Base-by-base conservation (phyloP, 2,329 filamentous ascomycete species). In the Curvularia sp. region DNA sequence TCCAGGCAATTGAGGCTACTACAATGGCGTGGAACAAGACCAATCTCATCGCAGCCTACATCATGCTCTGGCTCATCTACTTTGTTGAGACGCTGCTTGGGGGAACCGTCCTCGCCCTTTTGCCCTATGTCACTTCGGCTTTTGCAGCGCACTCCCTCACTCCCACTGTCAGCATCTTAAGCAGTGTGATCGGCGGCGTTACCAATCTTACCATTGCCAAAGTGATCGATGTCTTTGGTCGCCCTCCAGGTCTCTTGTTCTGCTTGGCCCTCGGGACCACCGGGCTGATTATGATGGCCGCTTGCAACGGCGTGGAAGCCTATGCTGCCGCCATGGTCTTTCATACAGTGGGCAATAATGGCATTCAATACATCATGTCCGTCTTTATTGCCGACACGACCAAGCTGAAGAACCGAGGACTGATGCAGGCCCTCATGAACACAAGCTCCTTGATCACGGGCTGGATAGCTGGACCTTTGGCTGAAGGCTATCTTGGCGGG, bases 341-440 rank as follows among this genome's bases (percentile, higher is more conserved):
- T 66, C 89, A 88, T 67, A 82, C 81, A 27, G 83, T 89, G 23
- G 89, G 89, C 0, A 67, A 60, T 43, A 83, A 84, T 6, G 86
- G 86, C 3, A 74, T 90, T 23, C 81, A 56, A 5, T 67, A 63
- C 80, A 57, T 42, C 4, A 3, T 60, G n/a, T 41, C 82, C 53
- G 83, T 91, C 12, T 86, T 91, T 63, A 84, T 89, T 51, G 86
- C 88, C 15, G 89, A 91, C 65, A 89, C 86, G 1, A 86, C 88
- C 0, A 81, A 81, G n/a, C 77, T 91, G 25, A 79, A 83, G 47
- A 88, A 89, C 64, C 81, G 89, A 70, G 85, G 83, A 1, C 78
- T 91, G 41, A 82, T 88, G 68, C 83, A 86, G 28, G 85, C 87
- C 2, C 81, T 70, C 1, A 41, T 58, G 19, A 57, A 46, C 3